phyloP scores from a whole-genome alignment of 2,329 filamentous ascomycete genomes.

The Beauveria bassiana region DNA sequence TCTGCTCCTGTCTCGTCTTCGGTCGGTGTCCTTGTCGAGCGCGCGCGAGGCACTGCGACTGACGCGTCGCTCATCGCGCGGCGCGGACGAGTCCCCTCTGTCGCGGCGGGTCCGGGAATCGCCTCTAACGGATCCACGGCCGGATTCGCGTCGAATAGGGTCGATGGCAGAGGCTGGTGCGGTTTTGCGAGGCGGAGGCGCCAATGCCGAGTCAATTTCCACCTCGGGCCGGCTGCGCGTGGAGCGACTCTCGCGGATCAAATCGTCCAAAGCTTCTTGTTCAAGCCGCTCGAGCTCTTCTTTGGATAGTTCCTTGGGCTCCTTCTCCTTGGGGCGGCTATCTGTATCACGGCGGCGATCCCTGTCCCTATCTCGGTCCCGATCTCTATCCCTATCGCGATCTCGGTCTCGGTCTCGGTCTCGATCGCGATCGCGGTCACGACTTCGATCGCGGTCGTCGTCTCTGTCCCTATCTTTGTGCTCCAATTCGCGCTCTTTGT shows the following conservation, averaged over 20 bases:
- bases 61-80: conserved; percentile 23
- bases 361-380: conserved; percentile 25
- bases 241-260: conserved; percentile 50
- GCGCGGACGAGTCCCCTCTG: conserved; percentile 17
- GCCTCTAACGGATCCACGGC: conserved; percentile 34
- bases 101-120: conserved; percentile 24
- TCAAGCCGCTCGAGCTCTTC: conserved; percentile 52
- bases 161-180: conserved; percentile 51
- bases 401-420: conserved; percentile 30
- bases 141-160: conserved; percentile 41
- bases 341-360: conserved; percentile 27
- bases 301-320: conserved; percentile 44
- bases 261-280: conserved; percentile 49
- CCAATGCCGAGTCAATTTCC: conserved; percentile 48
- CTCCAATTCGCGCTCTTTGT: conserved; percentile 27
- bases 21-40: conserved; percentile 32
- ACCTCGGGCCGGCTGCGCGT: conserved; percentile 43
- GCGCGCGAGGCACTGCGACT: conserved; percentile 32
- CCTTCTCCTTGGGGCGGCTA: conserved; percentile 24
- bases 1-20: conserved; percentile 19
- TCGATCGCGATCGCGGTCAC: conserved; percentile 28
- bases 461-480: conserved; percentile 9
- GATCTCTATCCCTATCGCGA: conserved; percentile 18
- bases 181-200: conserved; percentile 46
- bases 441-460: conserved; percentile 14